Percentiles rank a stretch among this genome's conserved stretches.
phyloP scores from a whole-genome alignment of 176 grass and related monocot genomes.

The Olyra latifolia region DNA sequence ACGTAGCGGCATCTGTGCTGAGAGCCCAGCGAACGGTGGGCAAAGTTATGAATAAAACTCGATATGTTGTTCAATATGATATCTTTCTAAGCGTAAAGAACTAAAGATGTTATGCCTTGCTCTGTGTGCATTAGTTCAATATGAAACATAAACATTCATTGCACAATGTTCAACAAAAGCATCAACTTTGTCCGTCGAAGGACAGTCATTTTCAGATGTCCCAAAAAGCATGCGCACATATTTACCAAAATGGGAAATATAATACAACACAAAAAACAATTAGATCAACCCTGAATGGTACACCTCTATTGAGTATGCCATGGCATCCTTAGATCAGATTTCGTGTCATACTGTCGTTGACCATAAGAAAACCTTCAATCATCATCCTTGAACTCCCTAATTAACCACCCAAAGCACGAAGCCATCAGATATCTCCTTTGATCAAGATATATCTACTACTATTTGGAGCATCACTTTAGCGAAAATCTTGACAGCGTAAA shows the following conservation, averaged over 20 bases:
- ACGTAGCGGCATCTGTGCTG: too few relatives aligned
- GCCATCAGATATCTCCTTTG: not conserved
- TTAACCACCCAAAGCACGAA: not conserved
- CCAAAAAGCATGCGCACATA: not conserved
- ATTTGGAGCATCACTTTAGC: not conserved
- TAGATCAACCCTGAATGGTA: conserved; percentile 13
- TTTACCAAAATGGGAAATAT: conserved; percentile 34
- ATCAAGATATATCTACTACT: not conserved
- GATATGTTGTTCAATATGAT: too few relatives aligned
- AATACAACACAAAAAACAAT: conserved; percentile 40
- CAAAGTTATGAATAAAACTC: too few relatives aligned
- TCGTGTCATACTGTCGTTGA: not conserved
- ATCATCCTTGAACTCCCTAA: conserved; percentile 44
- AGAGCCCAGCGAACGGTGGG: too few relatives aligned
- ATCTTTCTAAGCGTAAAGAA: too few relatives aligned
- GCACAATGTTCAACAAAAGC: not conserved
- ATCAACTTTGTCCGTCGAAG: not conserved
- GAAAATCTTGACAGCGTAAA: not conserved
- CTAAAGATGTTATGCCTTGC: too few relatives aligned
- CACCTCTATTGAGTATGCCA: conserved; percentile 3
- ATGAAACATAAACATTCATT: not conserved
- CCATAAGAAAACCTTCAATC: conserved; percentile 8
- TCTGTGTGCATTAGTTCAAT: too few relatives aligned
- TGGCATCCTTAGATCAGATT: conserved; percentile 10
- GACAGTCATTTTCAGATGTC: not conserved